phyloP scores from a whole-genome alignment of 1,284 basidiomycete species.

The Phaffia rhodozyma region DNA sequence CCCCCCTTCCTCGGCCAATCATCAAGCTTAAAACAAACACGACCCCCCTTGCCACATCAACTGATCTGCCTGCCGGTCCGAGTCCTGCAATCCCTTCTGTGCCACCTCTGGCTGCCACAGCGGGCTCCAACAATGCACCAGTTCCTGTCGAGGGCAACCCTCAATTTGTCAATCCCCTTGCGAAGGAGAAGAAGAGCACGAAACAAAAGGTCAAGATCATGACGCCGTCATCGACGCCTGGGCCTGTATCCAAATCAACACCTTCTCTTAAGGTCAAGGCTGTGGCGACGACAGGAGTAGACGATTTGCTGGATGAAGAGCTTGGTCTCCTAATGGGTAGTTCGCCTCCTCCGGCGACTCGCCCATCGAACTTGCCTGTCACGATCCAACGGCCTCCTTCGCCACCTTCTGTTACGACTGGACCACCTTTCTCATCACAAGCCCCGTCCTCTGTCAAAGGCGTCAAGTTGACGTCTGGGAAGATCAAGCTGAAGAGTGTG shows the following conservation, averaged over 20 bases:
- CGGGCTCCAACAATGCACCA: not conserved
- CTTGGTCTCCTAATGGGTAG: slow-evolving; percentile 30
- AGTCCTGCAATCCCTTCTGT: slow-evolving; percentile 15
- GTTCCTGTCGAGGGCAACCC: no score
- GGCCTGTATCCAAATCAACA: slow-evolving; percentile 20
- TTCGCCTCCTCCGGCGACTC: not conserved
- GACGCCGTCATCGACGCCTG: no score
- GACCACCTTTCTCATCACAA: not conserved
- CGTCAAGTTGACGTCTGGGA: no score
- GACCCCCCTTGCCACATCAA: not conserved
- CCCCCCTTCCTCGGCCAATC: slow-evolving; percentile 3
- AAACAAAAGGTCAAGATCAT: no score
- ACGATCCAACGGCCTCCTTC: no score
- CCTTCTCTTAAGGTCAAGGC: slow-evolving; percentile 4
- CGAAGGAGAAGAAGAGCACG: no score
- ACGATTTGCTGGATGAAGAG: slow-evolving; percentile 33
- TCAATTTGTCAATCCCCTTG: no score
- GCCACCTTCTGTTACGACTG: no score
- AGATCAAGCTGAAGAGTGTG: no score
- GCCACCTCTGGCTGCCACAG: slow-evolving; percentile 4
- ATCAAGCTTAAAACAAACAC: slow-evolving; percentile 11
- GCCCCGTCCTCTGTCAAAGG: not conserved
- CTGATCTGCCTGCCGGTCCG: not conserved
- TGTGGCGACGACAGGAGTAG: slow-evolving; percentile 19
- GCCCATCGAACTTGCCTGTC: not conserved